Evolutionary conservation across 1,139 yeast genomes (phyloP), one percentile per base, ranked within the genome.

Genomic region (Protomyces inundatus): DNA sequence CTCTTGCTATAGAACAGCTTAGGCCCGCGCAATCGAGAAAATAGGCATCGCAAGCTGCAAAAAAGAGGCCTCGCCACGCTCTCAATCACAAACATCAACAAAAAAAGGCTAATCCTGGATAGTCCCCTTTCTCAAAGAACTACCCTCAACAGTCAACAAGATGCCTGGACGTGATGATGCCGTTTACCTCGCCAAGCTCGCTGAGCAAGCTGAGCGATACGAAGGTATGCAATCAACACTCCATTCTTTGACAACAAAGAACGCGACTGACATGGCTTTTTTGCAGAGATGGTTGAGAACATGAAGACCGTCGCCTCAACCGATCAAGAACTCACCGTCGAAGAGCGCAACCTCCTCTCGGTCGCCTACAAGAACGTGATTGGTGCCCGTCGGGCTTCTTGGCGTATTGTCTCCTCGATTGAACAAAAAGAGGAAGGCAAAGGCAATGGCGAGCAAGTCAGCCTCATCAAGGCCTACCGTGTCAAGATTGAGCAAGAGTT

Each of bases 121-220:
- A 23, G 23, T 23, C 23, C 23, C 23, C 23, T 23, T 23, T 23
- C 23, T 23, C 23, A 23, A 23, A 23, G 23, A 23, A n/a, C n/a
- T 37, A 37, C 42, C 42, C n/a, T 37, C n/a, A n/a, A n/a, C n/a
- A 37, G n/a, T 37, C 10, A 10, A 14, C 33, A 50, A 39, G 14
- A 58, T 58, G 62, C 52, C 62, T 32, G 62, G 62, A 55, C 33
- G 62, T 51, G 98, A 93, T 85, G 97, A 91, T 82, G 89, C 96
- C 73, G 97, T 93, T 74, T 93, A 91, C 80, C 87, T 93, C 78
- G 98, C 98, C 79, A 93, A 93, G 80, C 88, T 93, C 79, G 97
- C 98, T 74, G 98, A 93, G 81, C 98, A 93, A 82, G 98, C 98
- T 74, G 98, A 93, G 82, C 95, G 98, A 80, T 93, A 93, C 78